phyloP scores from a whole-genome alignment of 148 eudicot genomes.

The Camellia granthamiana region DNA sequence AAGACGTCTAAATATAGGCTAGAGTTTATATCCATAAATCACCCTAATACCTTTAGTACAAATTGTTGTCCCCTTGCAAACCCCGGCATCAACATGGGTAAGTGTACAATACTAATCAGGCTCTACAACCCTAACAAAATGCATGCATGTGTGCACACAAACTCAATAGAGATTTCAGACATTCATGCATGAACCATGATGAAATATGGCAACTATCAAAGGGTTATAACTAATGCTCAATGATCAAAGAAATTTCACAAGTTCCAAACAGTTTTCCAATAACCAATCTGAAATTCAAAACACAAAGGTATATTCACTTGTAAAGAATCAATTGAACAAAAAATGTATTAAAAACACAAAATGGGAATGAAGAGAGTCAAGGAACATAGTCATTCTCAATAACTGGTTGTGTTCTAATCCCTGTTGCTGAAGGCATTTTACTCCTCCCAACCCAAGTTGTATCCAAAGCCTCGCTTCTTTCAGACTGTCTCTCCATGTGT shows the following conservation, averaged over 20 bases:
- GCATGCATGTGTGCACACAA: too few species aligned
- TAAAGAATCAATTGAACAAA: neutral
- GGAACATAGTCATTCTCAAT: conserved; percentile 59
- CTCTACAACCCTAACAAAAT: too few species aligned
- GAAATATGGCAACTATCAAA: neutral
- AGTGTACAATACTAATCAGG: too few species aligned
- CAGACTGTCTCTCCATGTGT: conserved; percentile 56
- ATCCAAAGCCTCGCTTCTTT: conserved; percentile 50
- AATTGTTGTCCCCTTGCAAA: too few species aligned
- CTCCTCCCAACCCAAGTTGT: conserved; percentile 59
- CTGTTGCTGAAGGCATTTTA: conserved; percentile 69
- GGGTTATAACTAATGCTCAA: neutral
- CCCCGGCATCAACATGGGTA: too few species aligned
- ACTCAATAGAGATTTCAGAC: too few species aligned
- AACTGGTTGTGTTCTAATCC: conserved; percentile 66
- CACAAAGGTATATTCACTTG: neutral
- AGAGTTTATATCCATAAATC: too few species aligned
- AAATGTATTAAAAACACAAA: neutral
- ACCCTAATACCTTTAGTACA: too few species aligned
- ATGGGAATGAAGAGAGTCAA: conserved; percentile 11
- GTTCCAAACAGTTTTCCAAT: neutral
- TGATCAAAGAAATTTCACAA: neutral
- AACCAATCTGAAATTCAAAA: neutral
- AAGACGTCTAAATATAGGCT: too few species aligned
- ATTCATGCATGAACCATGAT: too few species aligned